Conservation (phyloP, 108 stramenopile species). For the Nitzschia sp. region DNA sequence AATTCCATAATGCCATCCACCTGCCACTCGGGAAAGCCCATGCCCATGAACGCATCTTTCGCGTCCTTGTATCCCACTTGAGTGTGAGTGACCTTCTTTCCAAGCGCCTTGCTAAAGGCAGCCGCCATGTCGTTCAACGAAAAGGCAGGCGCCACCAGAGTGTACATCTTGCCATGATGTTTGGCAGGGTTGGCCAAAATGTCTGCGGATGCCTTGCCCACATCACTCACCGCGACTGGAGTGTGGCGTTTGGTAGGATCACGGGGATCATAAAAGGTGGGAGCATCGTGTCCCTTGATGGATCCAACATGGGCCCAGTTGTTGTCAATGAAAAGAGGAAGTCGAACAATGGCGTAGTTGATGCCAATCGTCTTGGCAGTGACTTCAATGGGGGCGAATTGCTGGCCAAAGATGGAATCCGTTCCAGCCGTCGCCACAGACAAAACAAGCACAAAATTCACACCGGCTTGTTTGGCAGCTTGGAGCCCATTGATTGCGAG, state of each 20-base stretch:
- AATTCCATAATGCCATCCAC: not conserved
- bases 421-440: not conserved
- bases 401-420: not conserved
- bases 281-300: not conserved
- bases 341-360: not conserved
- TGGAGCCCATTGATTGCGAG: slow-evolving; percentile 1
- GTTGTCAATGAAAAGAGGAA: slow-evolving; percentile 2
- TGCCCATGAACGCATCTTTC: not conserved
- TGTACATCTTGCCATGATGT: not conserved
- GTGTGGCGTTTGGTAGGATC: not conserved
- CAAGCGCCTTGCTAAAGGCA: not conserved
- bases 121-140: not conserved
- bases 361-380: not conserved
- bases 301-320: not conserved
- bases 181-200: slow-evolving; percentile 1
- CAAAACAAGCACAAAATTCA: not conserved
- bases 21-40: not conserved
- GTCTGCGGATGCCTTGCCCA: not conserved
- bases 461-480: slow-evolving; percentile 6
- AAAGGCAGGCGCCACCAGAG: not conserved
- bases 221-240: slow-evolving; percentile 5
- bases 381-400: not conserved
- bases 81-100: not conserved
- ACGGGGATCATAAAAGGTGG: not conserved
- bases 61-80: not conserved